Percentiles rank a stretch among this genome's conserved stretches.
phyloP scores from a whole-genome alignment of 331 rosid species.

The Telfairia occidentalis region DNA sequence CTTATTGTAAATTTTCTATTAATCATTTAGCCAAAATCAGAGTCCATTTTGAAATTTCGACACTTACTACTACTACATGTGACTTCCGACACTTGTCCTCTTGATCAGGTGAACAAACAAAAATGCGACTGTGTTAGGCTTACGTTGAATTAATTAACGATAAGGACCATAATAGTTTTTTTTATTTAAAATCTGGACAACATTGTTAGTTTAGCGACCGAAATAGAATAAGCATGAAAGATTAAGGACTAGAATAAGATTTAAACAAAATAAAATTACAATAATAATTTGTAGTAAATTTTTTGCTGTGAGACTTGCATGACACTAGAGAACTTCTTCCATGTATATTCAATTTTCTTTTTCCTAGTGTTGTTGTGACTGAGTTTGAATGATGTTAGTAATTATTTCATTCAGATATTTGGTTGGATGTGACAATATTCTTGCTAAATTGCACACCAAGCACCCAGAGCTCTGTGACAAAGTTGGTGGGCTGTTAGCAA shows the following conservation, averaged over 20 bases:
- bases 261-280: too few species aligned
- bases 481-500: slow-evolving; percentile 93
- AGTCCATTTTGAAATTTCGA: background rate
- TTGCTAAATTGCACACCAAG: slow-evolving; percentile 79
- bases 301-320: background rate
- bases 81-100: background rate
- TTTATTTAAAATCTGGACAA: too few species aligned
- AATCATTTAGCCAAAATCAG: background rate
- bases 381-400: background rate
- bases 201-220: background rate
- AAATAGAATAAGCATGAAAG: background rate
- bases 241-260: background rate
- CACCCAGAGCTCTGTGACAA: slow-evolving; percentile 89
- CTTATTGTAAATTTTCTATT: background rate
- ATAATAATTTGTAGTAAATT: background rate
- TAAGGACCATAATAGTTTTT: too few species aligned
- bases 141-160: background rate
- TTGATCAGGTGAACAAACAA: background rate
- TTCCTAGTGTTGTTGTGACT: slow-evolving; percentile 17
- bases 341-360: background rate
- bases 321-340: background rate
- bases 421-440: slow-evolving; percentile 80
- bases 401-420: slow-evolving; percentile 46
- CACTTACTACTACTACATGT: background rate
- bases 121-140: background rate